phyloP scores from a whole-genome alignment of 2,329 filamentous ascomycete species.

The Helminthosporium solani region DNA sequence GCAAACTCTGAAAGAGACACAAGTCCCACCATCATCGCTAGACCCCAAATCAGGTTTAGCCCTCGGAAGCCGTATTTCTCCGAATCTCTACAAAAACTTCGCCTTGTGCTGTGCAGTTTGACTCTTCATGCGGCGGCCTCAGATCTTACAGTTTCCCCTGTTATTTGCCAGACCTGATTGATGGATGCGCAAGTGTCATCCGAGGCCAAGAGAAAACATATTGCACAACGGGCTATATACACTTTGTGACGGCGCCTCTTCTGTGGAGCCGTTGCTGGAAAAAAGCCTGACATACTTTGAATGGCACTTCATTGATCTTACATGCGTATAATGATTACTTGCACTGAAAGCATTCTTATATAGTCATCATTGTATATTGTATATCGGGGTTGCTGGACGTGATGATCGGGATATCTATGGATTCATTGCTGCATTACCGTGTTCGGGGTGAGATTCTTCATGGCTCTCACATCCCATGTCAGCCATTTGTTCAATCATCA shows the following conservation, averaged over 20 bases:
- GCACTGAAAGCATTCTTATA: too few species aligned
- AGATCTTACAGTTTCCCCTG: constrained; percentile 66
- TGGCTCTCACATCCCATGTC: constrained; percentile 1
- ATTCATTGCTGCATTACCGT: not conserved
- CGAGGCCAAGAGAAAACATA: constrained; percentile 72
- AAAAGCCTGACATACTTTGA: constrained; percentile 55
- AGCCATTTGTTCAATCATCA: constrained; percentile 43
- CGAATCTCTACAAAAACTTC: constrained; percentile 23
- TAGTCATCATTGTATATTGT: not conserved
- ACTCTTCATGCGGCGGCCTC: constrained; percentile 73
- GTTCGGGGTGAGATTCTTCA: not conserved
- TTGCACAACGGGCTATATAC: constrained; percentile 62
- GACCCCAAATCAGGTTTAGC: constrained; percentile 12
- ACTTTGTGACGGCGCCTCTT: constrained; percentile 41
- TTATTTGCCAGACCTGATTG: constrained; percentile 65
- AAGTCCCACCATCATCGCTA: constrained; percentile 8
- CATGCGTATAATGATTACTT: too few species aligned
- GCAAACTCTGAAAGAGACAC: constrained; percentile 10
- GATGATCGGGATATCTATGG: not conserved
- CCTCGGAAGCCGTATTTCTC: constrained; percentile 8
- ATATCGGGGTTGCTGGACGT: too few species aligned
- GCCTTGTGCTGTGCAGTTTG: constrained; percentile 40
- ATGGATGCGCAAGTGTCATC: constrained; percentile 66
- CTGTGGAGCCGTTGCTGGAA: constrained; percentile 43
- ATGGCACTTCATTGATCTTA: not conserved